These are phyloP conservation scores for Aspergillus sp. DNA, from an alignment of 2,329 filamentous ascomycete genomes.

Conservation along the genomic window DNA sequence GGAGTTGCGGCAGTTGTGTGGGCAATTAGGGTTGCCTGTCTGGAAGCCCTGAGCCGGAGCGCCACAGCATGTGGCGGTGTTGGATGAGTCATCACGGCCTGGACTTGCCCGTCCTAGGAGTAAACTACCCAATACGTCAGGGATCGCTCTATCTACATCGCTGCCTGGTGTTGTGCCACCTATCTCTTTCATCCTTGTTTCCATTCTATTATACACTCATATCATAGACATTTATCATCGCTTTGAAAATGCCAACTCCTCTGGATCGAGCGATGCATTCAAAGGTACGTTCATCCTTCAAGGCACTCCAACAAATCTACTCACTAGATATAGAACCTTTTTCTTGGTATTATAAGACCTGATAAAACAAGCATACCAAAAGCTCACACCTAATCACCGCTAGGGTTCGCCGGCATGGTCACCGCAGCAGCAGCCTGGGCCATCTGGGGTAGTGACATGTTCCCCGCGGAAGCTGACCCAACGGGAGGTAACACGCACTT, in stretches of 20 bases:
- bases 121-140: not conserved
- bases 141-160: not conserved
- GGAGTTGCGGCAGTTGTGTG: slow-evolving; percentile 14
- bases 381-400: slow-evolving; percentile 19
- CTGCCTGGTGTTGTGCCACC: not conserved
- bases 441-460: slow-evolving; percentile 83
- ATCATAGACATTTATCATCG: not conserved
- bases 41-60: not conserved
- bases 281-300: slow-evolving; percentile 47
- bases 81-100: not conserved
- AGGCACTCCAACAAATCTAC: not conserved
- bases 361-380: not conserved
- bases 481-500: slow-evolving; percentile 58
- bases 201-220: not conserved
- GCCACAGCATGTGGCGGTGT: slow-evolving; percentile 12
- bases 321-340: slow-evolving; percentile 57
- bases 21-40: slow-evolving; percentile 14
- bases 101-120: not conserved
- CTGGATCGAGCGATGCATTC: slow-evolving; percentile 69
- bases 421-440: slow-evolving; percentile 78
- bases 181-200: not conserved
- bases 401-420: slow-evolving; percentile 77
- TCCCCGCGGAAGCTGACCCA: slow-evolving; percentile 73
- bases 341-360: slow-evolving; percentile 58
- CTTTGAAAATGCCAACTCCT: slow-evolving; percentile 62